A percentile compares a stretch with the other conserved stretches of the same genome.
Evolutionary conservation across 1,139 yeast species (phyloP).

Genomic region (Sugiyamaella castrensis): DNA sequence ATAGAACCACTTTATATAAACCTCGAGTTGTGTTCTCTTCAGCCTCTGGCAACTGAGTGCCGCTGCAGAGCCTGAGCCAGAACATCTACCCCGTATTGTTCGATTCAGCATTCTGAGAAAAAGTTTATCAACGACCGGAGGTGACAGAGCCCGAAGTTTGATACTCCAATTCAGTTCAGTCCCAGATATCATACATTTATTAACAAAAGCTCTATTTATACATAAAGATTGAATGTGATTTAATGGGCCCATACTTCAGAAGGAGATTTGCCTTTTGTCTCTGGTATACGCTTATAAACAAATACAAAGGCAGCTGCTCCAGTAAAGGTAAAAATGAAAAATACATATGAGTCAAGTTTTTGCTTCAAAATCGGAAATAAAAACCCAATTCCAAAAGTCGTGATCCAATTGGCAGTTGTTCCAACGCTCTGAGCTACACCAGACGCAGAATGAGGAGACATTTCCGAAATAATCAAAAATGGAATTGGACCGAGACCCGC

Average conservation of each 20-base stretch:
- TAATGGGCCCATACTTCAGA: slow-evolving; percentile 9
- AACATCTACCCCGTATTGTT: too few relatives aligned
- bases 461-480: slow-evolving; percentile 81
- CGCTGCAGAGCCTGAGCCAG: too few relatives aligned
- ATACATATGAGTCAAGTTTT: slow-evolving; percentile 74
- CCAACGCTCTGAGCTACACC: slow-evolving; percentile 93
- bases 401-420: slow-evolving; percentile 84
- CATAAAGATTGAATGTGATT: background rate
- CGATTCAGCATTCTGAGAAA: too few relatives aligned
- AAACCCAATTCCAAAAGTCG: slow-evolving; percentile 79
- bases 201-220: too few relatives aligned
- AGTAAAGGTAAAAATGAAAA: slow-evolving; percentile 58
- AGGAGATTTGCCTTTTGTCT: slow-evolving; percentile 60
- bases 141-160: too few relatives aligned
- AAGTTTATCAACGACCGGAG: too few relatives aligned
- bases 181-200: background rate
- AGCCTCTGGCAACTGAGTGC: background rate
- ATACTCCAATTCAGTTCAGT: background rate
- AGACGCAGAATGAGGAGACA: slow-evolving; percentile 74
- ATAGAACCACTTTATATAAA: too few relatives aligned
- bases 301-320: slow-evolving; percentile 24
- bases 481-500: slow-evolving; percentile 95
- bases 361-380: slow-evolving; percentile 71
- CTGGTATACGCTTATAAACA: slow-evolving; percentile 53
- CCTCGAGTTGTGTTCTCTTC: too few relatives aligned